phyloP scores from a whole-genome alignment of 225 moss, liverwort and hornwort genomes.

The Climacium dendroides region DNA sequence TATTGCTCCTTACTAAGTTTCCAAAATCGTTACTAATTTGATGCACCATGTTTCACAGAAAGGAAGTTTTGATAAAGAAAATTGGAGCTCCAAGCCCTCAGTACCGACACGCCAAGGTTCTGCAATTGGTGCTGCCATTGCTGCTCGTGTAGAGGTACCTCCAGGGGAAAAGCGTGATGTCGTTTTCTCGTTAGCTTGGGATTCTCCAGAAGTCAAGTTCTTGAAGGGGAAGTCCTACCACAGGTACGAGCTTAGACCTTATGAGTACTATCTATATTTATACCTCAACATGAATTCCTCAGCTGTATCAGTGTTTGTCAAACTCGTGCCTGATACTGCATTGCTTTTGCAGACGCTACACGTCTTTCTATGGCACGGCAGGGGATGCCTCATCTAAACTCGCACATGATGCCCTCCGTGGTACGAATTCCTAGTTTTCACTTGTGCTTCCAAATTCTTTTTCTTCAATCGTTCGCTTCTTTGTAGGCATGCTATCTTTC shows the following conservation, averaged over 20 bases:
- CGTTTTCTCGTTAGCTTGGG: slow-evolving; percentile 87
- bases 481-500: neutral
- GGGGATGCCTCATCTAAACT: slow-evolving; percentile 79
- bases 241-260: slow-evolving; percentile 34
- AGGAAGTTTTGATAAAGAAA: slow-evolving; percentile 47
- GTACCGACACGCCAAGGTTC: slow-evolving; percentile 46
- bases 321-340: neutral
- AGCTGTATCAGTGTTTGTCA: neutral
- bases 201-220: slow-evolving; percentile 83
- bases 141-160: slow-evolving; percentile 65
- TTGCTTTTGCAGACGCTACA: slow-evolving; percentile 71
- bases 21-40: neutral
- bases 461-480: neutral
- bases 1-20: neutral
- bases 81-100: slow-evolving; percentile 49
- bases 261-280: neutral
- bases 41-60: slow-evolving; percentile 25
- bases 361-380: slow-evolving; percentile 73
- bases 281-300: neutral
- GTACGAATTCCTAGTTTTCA: slow-evolving; percentile 15
- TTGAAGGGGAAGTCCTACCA: slow-evolving; percentile 82
- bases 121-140: slow-evolving; percentile 84
- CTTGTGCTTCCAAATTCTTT: neutral
- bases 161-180: slow-evolving; percentile 79
- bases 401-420: slow-evolving; percentile 75